A percentile compares a stretch with the other conserved stretches of the same genome.
These are phyloP conservation scores for Pseudogymnoascus sp. DNA, from an alignment of 2,329 filamentous ascomycete species.

Conservation along the genomic window DNA sequence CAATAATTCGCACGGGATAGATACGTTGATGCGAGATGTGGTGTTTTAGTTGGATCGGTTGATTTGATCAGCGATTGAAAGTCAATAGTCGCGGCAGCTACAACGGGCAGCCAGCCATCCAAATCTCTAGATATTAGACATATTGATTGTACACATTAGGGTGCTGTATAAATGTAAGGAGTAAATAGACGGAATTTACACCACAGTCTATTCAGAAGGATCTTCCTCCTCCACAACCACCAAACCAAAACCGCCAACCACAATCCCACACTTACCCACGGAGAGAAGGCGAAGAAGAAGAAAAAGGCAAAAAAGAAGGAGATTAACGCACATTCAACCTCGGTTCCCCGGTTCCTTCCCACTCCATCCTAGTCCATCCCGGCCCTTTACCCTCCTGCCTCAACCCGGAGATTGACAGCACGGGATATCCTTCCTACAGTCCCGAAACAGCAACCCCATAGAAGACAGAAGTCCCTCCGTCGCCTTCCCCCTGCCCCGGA, in stretches of 20 bases:
- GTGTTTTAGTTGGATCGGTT: background rate
- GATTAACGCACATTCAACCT: background rate
- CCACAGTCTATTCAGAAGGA: too few species aligned
- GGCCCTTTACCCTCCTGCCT: background rate
- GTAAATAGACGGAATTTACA: background rate
- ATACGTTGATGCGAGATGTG: background rate
- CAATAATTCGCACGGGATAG: too few species aligned
- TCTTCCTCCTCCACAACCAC: too few species aligned
- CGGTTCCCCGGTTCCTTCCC: background rate
- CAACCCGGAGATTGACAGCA: background rate
- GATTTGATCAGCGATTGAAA: background rate
- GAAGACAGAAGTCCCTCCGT: background rate
- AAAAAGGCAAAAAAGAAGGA: background rate
- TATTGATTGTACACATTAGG: background rate
- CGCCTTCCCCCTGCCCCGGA: background rate
- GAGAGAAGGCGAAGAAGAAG: background rate
- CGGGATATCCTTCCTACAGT: background rate
- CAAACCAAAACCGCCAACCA: too few species aligned
- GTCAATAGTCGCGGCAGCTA: background rate
- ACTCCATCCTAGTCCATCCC: background rate
- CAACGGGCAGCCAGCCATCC: background rate
- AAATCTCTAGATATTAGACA: background rate
- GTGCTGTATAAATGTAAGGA: background rate
- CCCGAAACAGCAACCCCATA: slow-evolving; percentile 1
- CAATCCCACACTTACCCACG: background rate